Evolutionary conservation across 202 grass and related monocot species (phyloP), one percentile per base, ranked within the genome.

Genomic region (Cymbopogon flexuosus): DNA sequence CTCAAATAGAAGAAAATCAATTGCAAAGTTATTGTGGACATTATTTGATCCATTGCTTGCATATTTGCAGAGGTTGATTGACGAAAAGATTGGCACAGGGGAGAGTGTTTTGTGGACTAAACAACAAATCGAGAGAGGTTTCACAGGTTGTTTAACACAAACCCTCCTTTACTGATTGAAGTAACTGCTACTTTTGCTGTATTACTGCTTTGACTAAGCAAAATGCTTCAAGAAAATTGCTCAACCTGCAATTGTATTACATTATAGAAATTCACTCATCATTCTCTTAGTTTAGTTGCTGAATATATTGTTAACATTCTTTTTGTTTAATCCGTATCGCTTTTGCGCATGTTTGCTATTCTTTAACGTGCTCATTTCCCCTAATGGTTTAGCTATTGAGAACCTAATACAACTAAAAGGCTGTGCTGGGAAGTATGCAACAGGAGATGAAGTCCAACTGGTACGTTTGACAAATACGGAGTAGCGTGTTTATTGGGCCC

Each of bases 401-500:
- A 91, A 84, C 70, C 77, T 99, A 54, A 70, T 99, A 72, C 45
- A 72, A 52, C 45, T 34, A 75, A 85, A 88, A 72, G 83, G 54
- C 6, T 72, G 36, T 87, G 85, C 87, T 83, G 90, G 96, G 65
- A 99, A 99, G 81, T 99, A 85, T 56, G 92, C 96, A 19, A 96
- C 88, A 23, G 96, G 96, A 79, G 96, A 99, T 90, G 92, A 93
- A 80, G 84, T 93, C 62, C 84, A 84, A 75, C 80, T 99, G 92
- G 96, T 99, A 81, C 14, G 79, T 88, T 51, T 51, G 5, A 8
- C 27, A 27, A 27, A 27, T 27, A 27, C 27, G 27, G 27, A 27
- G 27, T 27, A 27, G 27, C 27, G 27, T 27, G 27, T 27, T 27
- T 27, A 27, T 27, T 27, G 27, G 27, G 27, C 27, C 27, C 27